phyloP scores from a whole-genome alignment of 139 green algal species.

The Micractinium sp. region DNA sequence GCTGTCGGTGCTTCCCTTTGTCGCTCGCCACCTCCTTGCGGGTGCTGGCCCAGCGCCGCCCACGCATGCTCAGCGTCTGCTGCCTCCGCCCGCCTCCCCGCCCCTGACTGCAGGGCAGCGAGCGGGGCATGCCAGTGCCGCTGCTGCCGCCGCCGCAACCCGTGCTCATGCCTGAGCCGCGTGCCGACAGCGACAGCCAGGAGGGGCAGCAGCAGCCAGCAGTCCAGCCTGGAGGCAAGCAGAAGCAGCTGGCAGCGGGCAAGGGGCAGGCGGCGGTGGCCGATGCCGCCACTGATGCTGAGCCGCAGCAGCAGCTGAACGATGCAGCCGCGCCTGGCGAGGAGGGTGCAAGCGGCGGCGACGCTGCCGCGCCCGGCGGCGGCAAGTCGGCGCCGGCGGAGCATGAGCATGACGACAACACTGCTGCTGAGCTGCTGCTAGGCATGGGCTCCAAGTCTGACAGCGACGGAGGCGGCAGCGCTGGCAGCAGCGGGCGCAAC shows the following conservation, averaged over 20 bases:
- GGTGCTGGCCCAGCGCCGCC: neutral
- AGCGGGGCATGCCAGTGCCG: constrained; percentile 26
- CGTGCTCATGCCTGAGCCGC: constrained; percentile 12
- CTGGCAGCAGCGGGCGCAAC: constrained; percentile 16
- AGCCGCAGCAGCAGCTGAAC: neutral
- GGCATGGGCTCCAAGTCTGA: constrained; percentile 41
- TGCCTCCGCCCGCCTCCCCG: neutral
- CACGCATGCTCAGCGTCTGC: neutral
- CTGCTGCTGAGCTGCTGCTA: constrained; percentile 43
- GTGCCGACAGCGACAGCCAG: constrained; percentile 16
- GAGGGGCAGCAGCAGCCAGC: neutral
- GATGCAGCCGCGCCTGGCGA: neutral
- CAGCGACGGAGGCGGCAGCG: constrained; percentile 21
- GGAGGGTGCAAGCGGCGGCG: neutral
- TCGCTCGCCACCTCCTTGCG: too few relatives aligned
- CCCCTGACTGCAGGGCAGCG: neutral
- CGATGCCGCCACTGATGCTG: neutral
- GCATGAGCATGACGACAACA: constrained; percentile 32
- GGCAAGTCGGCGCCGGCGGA: neutral
- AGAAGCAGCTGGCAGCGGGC: neutral
- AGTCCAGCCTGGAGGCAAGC: neutral
- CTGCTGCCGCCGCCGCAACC: constrained; percentile 13
- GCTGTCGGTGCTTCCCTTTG: too few relatives aligned
- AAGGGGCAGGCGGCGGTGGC: neutral
- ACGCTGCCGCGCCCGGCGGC: neutral